Conservation (phyloP, 139 green algal genomes). For the Picochlorum sp. region DNA sequence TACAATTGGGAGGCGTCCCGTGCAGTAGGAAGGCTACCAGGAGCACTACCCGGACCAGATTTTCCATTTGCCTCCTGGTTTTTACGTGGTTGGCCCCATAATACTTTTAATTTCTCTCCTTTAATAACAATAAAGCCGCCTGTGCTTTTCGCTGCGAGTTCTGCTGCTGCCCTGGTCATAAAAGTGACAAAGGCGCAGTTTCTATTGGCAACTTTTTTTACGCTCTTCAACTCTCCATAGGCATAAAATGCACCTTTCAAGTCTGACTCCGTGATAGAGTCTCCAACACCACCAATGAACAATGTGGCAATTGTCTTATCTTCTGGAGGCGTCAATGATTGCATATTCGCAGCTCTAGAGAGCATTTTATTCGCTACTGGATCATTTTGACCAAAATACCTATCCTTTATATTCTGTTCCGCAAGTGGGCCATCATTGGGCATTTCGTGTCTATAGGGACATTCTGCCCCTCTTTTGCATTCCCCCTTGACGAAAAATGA, state of each 20-base stretch:
- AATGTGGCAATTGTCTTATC: slow-evolving; percentile 88
- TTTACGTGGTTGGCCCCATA: too few species aligned
- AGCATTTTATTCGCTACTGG: slow-evolving; percentile 94
- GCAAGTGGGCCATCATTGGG: slow-evolving; percentile 44
- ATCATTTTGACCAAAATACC: slow-evolving; percentile 97
- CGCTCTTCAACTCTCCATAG: slow-evolving; percentile 68
- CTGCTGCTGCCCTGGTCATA: slow-evolving; percentile 54
- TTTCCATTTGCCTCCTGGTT: too few species aligned
- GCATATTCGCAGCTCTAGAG: slow-evolving; percentile 38
- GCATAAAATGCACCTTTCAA: slow-evolving; percentile 77
- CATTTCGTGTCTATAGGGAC: slow-evolving; percentile 89
- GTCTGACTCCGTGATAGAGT: slow-evolving; percentile 71
- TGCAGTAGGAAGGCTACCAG: too few species aligned
- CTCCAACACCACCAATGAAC: slow-evolving; percentile 70
- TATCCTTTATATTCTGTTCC: slow-evolving; percentile 88
- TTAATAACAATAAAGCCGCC: too few species aligned
- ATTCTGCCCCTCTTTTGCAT: slow-evolving; percentile 92
- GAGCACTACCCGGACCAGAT: too few species aligned
- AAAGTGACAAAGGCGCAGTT: slow-evolving; percentile 83
- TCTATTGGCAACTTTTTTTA: slow-evolving; percentile 29
- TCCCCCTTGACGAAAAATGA: slow-evolving; percentile 84
- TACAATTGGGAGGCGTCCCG: too few species aligned
- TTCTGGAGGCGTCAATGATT: slow-evolving; percentile 66
- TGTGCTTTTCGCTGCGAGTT: too few species aligned
- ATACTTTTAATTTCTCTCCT: too few species aligned